Percentiles rank a stretch among this genome's conserved stretches.
Evolutionary conservation across 352 stramenopile genomes (phyloP).

Genomic region (Saprolegnia parasitica): DNA sequence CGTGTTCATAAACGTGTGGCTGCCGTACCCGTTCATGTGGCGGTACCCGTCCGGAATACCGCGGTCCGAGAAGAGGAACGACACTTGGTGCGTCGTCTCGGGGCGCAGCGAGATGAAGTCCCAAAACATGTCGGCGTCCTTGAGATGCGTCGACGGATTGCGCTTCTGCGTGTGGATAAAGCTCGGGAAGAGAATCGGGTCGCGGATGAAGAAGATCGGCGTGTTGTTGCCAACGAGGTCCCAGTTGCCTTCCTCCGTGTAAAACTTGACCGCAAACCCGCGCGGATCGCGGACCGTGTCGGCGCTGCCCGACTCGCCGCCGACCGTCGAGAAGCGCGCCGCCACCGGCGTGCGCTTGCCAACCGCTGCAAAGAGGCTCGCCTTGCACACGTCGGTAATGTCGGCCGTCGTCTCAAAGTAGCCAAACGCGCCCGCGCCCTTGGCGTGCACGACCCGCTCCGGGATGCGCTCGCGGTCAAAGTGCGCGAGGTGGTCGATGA

Average conservation of each 20-base stretch:
- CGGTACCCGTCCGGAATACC: conserved; percentile 85
- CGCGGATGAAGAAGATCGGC: conserved; percentile 92
- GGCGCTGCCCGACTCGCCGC: conserved; percentile 65
- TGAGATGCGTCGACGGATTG: conserved; percentile 82
- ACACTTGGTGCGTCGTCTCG: conserved; percentile 86
- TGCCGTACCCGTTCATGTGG: conserved; percentile 91
- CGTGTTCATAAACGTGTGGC: conserved; percentile 89
- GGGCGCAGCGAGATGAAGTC: conserved; percentile 91
- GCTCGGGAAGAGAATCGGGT: conserved; percentile 88
- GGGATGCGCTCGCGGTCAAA: conserved; percentile 91
- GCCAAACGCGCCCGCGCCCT: conserved; percentile 84
- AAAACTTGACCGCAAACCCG: conserved; percentile 92
- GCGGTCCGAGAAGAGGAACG: conserved; percentile 85
- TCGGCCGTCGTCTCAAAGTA: conserved; percentile 87
- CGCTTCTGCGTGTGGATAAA: conserved; percentile 94
- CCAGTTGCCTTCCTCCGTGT: conserved; percentile 92
- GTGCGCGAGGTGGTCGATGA: conserved; percentile 87
- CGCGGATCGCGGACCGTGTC: conserved; percentile 86
- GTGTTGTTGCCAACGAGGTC: conserved; percentile 93
- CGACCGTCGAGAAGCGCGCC: conserved; percentile 83
- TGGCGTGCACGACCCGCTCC: conserved; percentile 89
- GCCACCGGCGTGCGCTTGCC: conserved; percentile 85
- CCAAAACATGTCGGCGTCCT: conserved; percentile 87
- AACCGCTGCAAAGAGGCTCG: conserved; percentile 67
- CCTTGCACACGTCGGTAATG: conserved; percentile 57